Evolutionary conservation across 1,284 basidiomycete genomes (phyloP).

Genomic region (Malassezia cuniculi): DNA sequence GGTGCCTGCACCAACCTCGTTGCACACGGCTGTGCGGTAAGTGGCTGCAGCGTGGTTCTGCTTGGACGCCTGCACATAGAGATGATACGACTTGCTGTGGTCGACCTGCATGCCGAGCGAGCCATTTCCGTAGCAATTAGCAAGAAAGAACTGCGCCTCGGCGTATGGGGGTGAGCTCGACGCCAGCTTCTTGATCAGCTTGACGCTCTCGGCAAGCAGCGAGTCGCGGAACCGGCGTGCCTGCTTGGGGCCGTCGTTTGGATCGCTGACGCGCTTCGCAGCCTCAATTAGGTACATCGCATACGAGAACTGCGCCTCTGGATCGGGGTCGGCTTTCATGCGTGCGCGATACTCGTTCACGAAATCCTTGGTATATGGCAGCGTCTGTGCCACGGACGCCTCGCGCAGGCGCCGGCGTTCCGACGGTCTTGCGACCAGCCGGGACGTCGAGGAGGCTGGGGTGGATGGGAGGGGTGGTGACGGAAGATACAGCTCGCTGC

Average conservation of each 20-base stretch:
- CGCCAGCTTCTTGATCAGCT: slow-evolving; percentile 79
- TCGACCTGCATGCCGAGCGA: slow-evolving; percentile 86
- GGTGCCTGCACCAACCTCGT: slow-evolving; percentile 98
- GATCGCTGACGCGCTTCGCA: slow-evolving; percentile 59
- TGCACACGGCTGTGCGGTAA: slow-evolving; percentile 95
- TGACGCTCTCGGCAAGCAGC: slow-evolving; percentile 74
- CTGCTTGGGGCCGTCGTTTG: slow-evolving; percentile 35
- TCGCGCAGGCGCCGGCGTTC: slow-evolving; percentile 33
- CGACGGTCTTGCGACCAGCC: too few relatives aligned
- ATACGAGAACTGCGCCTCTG: slow-evolving; percentile 94
- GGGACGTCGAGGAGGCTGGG: too few relatives aligned
- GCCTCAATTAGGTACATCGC: slow-evolving; percentile 97
- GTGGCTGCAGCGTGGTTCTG: slow-evolving; percentile 90
- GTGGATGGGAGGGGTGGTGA: too few relatives aligned
- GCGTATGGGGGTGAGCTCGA: slow-evolving; percentile 62
- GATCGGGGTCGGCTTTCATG: slow-evolving; percentile 94
- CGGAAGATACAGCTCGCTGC: too few relatives aligned
- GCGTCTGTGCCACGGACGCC: slow-evolving; percentile 20
- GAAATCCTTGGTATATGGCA: slow-evolving; percentile 68
- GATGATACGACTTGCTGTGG: slow-evolving; percentile 91
- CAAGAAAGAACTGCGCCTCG: slow-evolving; percentile 98
- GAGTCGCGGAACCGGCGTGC: slow-evolving; percentile 68
- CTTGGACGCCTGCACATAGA: slow-evolving; percentile 95
- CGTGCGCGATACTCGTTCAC: slow-evolving; percentile 92
- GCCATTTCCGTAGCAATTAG: slow-evolving; percentile 92